Evolutionary conservation across 75 land plant species (phyloP).

Genomic region (Pinus tabuliformis): DNA sequence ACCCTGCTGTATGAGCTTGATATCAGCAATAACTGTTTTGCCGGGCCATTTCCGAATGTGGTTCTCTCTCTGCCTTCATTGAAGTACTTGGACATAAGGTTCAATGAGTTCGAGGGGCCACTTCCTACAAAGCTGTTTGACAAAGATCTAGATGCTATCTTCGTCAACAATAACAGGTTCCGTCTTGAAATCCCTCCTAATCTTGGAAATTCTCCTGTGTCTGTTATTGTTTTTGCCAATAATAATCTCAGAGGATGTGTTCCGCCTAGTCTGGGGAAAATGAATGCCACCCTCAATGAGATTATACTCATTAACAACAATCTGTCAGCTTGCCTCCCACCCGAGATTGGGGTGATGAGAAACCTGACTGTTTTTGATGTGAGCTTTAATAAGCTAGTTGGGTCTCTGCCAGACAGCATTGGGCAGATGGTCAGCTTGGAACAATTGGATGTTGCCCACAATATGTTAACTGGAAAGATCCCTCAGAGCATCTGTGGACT

Average conservation of each 20-base stretch:
- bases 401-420: conserved; percentile 30
- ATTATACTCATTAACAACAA: conserved; percentile 19
- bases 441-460: conserved; percentile 66
- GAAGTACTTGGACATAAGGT: conserved; percentile 45
- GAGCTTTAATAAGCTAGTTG: conserved; percentile 35
- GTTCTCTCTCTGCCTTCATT: conserved; percentile 33
- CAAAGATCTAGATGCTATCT: conserved; percentile 47
- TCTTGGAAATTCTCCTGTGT: conserved; percentile 43
- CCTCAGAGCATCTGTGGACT: conserved; percentile 56
- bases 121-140: conserved; percentile 39
- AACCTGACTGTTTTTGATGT: conserved; percentile 36
- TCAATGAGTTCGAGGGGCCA: conserved; percentile 47
- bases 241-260: conserved; percentile 35
- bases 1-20: conserved; percentile 41
- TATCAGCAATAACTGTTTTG: conserved; percentile 51
- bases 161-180: conserved; percentile 45
- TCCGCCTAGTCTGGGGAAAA: conserved; percentile 32
- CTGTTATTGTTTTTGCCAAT: conserved; percentile 54
- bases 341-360: conserved; percentile 18
- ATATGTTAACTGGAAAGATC: conserved; percentile 61
- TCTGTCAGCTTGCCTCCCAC: conserved; percentile 24
- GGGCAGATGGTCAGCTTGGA: conserved; percentile 46
- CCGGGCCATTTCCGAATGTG: conserved; percentile 41
- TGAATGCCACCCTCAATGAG: conserved; percentile 28
- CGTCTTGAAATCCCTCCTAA: conserved; percentile 23